Evolutionary conservation across 2,329 filamentous ascomycete species (phyloP).

Genomic region (Chaetomium globosum): DNA sequence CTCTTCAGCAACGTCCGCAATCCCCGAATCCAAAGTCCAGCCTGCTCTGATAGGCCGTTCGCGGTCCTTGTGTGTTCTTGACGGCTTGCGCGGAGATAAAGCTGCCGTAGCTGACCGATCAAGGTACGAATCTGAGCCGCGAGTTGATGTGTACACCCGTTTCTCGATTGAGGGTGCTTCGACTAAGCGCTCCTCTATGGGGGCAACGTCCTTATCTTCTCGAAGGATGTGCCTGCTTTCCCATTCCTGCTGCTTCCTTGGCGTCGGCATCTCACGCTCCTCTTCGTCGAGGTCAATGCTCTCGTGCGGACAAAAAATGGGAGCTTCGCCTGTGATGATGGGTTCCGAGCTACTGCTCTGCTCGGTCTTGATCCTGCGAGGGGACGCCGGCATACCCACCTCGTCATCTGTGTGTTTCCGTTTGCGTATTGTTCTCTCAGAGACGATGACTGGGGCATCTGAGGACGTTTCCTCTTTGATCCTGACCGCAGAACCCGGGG

Average conservation of each 20-base stretch:
- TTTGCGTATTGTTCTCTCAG: conserved; percentile 54
- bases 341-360: conserved; percentile 40
- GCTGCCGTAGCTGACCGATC: background rate
- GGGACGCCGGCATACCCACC: conserved; percentile 32
- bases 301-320: conserved; percentile 50
- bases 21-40: conserved; percentile 20
- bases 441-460: conserved; percentile 55
- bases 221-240: conserved; percentile 6
- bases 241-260: conserved; percentile 42
- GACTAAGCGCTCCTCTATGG: background rate
- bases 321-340: conserved; percentile 36
- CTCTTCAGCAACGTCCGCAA: conserved; percentile 33
- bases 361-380: conserved; percentile 50
- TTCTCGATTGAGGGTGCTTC: background rate
- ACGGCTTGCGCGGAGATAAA: background rate
- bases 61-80: background rate
- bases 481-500: conserved; percentile 2
- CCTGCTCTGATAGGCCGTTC: background rate
- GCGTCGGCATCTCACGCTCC: conserved; percentile 48
- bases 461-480: conserved; percentile 60
- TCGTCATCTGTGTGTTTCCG: conserved; percentile 45
- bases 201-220: conserved; percentile 9
- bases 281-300: conserved; percentile 64
- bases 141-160: background rate
- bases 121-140: background rate